A percentile compares a stretch with the other conserved stretches of the same genome.
phyloP scores from a whole-genome alignment of 163 green algal genomes.

The Coccomyxa subellipsoidea region DNA sequence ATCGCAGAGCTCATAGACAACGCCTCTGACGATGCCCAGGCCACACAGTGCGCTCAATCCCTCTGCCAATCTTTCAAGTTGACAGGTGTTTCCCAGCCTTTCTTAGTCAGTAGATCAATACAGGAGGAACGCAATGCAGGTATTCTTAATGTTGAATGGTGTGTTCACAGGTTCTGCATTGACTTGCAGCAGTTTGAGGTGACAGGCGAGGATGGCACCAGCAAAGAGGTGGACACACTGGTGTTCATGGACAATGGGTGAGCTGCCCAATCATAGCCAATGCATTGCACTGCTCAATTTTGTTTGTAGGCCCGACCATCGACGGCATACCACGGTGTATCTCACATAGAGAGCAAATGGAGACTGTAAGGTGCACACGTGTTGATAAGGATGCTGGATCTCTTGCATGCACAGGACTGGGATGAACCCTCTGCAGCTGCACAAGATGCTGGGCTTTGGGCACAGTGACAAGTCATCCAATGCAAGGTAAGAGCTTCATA shows the following conservation, averaged over 20 bases:
- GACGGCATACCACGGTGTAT: too few relatives aligned
- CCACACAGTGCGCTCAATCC: background rate
- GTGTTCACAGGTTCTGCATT: background rate
- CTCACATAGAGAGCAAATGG: too few relatives aligned
- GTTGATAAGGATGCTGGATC: background rate
- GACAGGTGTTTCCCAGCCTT: background rate
- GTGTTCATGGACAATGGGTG: background rate
- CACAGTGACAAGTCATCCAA: slow-evolving; percentile 44
- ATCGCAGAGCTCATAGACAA: slow-evolving; percentile 62
- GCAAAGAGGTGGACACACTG: background rate
- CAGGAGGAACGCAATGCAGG: too few relatives aligned
- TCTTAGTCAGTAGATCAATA: background rate
- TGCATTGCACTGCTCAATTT: background rate
- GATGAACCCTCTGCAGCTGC: slow-evolving; percentile 39
- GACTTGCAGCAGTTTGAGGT: background rate
- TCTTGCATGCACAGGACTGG: slow-evolving; percentile 22
- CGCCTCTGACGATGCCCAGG: slow-evolving; percentile 34
- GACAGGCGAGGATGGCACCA: background rate
- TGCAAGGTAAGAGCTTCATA: slow-evolving; percentile 15
- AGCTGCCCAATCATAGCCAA: background rate
- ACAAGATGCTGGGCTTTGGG: slow-evolving; percentile 53
- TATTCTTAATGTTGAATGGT: background rate
- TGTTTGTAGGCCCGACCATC: too few relatives aligned
- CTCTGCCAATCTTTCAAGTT: background rate
- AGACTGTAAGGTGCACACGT: background rate